A percentile compares a stretch with the other conserved stretches of the same genome.
phyloP scores from a whole-genome alignment of 306 rosid species.

The Betula pendula region DNA sequence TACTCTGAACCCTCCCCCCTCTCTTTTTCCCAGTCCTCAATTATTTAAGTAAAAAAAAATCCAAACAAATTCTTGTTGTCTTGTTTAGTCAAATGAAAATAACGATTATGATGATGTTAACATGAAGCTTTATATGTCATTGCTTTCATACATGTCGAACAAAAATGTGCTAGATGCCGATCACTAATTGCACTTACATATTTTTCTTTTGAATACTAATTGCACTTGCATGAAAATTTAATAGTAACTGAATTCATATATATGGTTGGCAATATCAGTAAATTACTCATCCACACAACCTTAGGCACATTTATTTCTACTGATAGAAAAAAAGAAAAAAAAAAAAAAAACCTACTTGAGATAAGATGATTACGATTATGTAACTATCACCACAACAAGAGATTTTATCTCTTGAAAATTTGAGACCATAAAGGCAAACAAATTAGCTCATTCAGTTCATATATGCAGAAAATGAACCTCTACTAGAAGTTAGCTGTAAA shows the following conservation, averaged over 20 bases:
- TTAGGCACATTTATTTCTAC: no score
- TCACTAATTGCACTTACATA: no score
- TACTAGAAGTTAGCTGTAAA: background rate
- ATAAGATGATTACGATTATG: background rate
- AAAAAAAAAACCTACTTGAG: background rate
- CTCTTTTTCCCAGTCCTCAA: no score
- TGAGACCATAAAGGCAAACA: background rate
- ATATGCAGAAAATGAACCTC: background rate
- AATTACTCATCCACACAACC: background rate
- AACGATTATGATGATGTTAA: no score
- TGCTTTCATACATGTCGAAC: no score
- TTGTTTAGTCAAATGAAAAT: no score
- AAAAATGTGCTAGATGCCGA: no score
- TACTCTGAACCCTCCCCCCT: no score
- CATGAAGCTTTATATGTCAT: no score
- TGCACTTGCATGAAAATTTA: background rate
- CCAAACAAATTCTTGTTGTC: no score
- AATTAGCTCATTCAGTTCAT: background rate
- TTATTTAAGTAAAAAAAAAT: no score
- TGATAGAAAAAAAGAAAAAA: background rate
- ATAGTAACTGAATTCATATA: background rate
- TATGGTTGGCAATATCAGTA: background rate
- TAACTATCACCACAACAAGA: background rate
- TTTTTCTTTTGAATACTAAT: no score
- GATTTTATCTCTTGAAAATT: background rate